phyloP scores from a whole-genome alignment of 2,329 filamentous ascomycete genomes.

The Chrysoporthe puriensis region DNA sequence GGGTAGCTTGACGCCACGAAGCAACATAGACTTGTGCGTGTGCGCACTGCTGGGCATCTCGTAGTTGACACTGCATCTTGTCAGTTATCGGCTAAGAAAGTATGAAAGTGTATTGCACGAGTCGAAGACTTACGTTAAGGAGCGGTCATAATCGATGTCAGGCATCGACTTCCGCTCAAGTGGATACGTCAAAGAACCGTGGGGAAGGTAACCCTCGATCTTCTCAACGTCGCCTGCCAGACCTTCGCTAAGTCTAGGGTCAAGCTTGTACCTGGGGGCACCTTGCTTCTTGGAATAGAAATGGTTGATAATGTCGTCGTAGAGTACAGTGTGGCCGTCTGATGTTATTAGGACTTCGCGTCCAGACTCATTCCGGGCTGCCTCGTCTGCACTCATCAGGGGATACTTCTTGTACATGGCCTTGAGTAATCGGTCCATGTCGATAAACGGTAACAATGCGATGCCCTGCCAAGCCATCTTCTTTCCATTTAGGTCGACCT shows the following conservation, averaged over 20 bases:
- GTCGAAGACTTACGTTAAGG: constrained; percentile 68
- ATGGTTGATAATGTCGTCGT: constrained; percentile 79
- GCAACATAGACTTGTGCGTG: constrained; percentile 90
- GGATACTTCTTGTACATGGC: constrained; percentile 86
- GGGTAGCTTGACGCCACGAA: constrained; percentile 79
- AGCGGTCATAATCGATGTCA: constrained; percentile 81
- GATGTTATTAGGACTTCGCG: constrained; percentile 83
- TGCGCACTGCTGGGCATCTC: constrained; percentile 74
- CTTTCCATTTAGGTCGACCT: constrained; percentile 93
- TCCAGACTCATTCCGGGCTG: constrained; percentile 76
- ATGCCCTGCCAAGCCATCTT: constrained; percentile 99
- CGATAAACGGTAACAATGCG: constrained; percentile 91
- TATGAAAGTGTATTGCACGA: background rate
- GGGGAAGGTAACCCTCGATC: constrained; percentile 81
- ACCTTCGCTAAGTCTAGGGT: constrained; percentile 75
- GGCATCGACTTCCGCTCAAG: constrained; percentile 73
- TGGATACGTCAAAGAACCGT: constrained; percentile 79
- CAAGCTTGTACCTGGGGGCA: constrained; percentile 68
- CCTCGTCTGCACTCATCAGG: constrained; percentile 75
- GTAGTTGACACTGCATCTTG: constrained; percentile 72
- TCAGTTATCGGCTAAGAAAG: constrained; percentile 35
- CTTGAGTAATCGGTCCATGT: constrained; percentile 80
- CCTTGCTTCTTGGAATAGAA: constrained; percentile 93
- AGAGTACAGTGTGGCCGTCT: constrained; percentile 76
- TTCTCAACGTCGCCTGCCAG: constrained; percentile 81